A percentile compares a stretch with the other conserved stretches of the same genome.
These are phyloP conservation scores for Venturiaceae sp. DNA, from an alignment of 2,329 filamentous ascomycete species.

Conservation along the genomic window DNA sequence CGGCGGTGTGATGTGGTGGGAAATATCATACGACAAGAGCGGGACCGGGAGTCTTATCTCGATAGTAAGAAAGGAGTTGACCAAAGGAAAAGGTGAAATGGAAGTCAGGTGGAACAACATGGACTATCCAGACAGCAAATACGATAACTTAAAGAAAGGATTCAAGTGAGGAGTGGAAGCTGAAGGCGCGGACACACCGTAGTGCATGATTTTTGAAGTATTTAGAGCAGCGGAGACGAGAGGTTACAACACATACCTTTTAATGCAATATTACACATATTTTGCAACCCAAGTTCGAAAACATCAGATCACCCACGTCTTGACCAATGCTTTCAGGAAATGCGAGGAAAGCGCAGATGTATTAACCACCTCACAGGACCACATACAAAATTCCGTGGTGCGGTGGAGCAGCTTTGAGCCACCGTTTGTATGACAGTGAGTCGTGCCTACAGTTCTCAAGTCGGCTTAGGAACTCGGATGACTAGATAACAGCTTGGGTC, in stretches of 20 bases:
- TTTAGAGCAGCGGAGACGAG: not conserved
- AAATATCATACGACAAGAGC: conserved; percentile 67
- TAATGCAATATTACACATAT: not conserved
- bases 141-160: conserved; percentile 40
- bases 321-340: too few relatives aligned
- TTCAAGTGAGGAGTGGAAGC: conserved; percentile 13
- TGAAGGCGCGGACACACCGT: not conserved
- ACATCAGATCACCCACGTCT: too few relatives aligned
- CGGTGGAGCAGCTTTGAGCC: too few relatives aligned
- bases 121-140: conserved; percentile 42
- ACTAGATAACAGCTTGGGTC: too few relatives aligned
- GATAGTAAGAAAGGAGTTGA: conserved; percentile 17
- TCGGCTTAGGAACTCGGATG: too few relatives aligned
- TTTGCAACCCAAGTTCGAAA: too few relatives aligned
- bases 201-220: not conserved
- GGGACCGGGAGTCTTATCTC: conserved; percentile 54
- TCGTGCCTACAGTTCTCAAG: too few relatives aligned
- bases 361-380: too few relatives aligned
- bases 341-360: too few relatives aligned
- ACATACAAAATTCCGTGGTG: too few relatives aligned
- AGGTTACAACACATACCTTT: not conserved
- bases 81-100: not conserved
- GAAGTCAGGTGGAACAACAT: conserved; percentile 14
- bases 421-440: too few relatives aligned
- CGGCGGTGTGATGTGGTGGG: conserved; percentile 97